Percentiles rank a stretch among this genome's conserved stretches.
Conservation (phyloP, 2,329 filamentous ascomycete species). For the Trichocomaceae sp. region DNA sequence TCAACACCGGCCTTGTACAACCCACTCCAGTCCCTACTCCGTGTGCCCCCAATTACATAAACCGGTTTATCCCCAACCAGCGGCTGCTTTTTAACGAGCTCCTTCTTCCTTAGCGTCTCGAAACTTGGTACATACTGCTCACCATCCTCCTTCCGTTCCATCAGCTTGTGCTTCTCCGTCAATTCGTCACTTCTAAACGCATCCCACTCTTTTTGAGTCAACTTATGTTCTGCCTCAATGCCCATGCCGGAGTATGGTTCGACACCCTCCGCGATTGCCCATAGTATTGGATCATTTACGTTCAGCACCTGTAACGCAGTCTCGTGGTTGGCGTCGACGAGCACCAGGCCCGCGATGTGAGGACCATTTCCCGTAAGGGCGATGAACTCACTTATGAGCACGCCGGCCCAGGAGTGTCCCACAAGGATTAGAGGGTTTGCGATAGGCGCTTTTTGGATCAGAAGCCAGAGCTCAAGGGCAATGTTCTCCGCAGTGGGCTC, state of each 20-base stretch:
- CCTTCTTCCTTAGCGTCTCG: conserved; percentile 24
- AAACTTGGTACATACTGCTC: conserved; percentile 15
- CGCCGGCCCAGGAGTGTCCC: no score
- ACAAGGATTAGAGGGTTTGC: background rate
- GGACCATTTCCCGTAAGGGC: conserved; percentile 10
- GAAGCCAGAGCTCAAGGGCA: no score
- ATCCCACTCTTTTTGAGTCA: conserved; percentile 12
- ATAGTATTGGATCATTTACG: conserved; percentile 14
- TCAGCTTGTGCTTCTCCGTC: background rate
- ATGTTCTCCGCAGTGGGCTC: no score
- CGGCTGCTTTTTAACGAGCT: conserved; percentile 20
- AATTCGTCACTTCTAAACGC: conserved; percentile 3
- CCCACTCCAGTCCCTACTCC: conserved; percentile 24
- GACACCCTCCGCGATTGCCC: conserved; percentile 14
- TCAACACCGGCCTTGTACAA: conserved; percentile 28
- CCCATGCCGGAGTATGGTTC: conserved; percentile 17
- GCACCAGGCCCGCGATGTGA: conserved; percentile 14
- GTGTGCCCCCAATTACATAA: conserved; percentile 22
- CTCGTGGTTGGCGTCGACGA: conserved; percentile 19
- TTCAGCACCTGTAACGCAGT: conserved; percentile 8
- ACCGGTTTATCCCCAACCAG: conserved; percentile 21
- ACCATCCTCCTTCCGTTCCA: background rate
- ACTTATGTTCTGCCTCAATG: conserved; percentile 10
- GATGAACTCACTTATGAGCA: conserved; percentile 13
- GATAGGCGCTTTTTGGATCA: no score